Percentiles rank a stretch among this genome's conserved stretches.
These are phyloP conservation scores for Kurtzmaniella quercitrusa DNA, from an alignment of 1,139 yeast genomes.

Conservation along the genomic window DNA sequence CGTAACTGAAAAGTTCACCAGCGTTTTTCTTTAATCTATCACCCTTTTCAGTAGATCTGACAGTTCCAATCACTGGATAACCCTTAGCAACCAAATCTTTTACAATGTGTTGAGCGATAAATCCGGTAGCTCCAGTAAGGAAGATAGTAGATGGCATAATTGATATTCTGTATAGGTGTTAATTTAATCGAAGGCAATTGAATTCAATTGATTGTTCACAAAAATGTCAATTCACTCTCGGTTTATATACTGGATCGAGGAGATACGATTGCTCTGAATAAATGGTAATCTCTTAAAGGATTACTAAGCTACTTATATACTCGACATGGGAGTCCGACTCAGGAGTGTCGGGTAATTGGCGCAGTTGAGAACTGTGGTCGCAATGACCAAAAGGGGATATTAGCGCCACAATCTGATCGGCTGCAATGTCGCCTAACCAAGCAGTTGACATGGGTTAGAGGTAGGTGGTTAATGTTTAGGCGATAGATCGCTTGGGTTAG, in stretches of 20 bases:
- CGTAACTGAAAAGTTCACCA: slow-evolving; percentile 26
- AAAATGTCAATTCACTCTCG: no score
- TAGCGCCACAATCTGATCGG: neutral
- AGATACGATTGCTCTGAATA: neutral
- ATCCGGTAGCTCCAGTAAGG: slow-evolving; percentile 59
- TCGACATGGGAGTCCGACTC: neutral
- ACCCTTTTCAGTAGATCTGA: slow-evolving; percentile 53
- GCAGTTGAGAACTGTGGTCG: neutral
- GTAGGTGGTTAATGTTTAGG: no score
- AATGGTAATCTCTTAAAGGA: neutral
- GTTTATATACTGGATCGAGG: no score
- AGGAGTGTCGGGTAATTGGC: neutral
- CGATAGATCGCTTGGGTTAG: no score
- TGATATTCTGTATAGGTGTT: no score
- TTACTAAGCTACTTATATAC: neutral
- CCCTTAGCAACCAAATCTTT: slow-evolving; percentile 12
- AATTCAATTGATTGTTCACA: no score
- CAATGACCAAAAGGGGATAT: neutral
- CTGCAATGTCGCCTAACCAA: no score
- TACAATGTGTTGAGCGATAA: slow-evolving; percentile 51
- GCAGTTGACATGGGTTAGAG: no score
- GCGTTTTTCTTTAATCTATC: slow-evolving; percentile 30
- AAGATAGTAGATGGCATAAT: slow-evolving; percentile 22
- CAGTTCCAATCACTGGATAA: slow-evolving; percentile 46
- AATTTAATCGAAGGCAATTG: no score